A percentile compares a stretch with the other conserved stretches of the same genome.
These are phyloP conservation scores for Babesia divergens DNA, from an alignment of 169 alveolate species.

Conservation along the genomic window DNA sequence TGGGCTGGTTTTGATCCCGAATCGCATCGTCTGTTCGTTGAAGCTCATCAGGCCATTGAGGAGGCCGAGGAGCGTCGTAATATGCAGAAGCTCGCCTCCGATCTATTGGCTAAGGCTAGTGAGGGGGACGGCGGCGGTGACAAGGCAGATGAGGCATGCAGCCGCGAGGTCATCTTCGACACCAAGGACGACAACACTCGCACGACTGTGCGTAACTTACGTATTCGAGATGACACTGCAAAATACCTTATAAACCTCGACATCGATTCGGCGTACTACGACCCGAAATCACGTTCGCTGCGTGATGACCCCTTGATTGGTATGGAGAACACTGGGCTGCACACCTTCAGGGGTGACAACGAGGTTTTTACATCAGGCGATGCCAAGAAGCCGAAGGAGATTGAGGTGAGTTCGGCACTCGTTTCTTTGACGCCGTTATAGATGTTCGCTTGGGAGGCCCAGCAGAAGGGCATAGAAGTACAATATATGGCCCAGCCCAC, in stretches of 20 bases:
- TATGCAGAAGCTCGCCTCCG: constrained; percentile 68
- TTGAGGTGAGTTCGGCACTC: constrained; percentile 52
- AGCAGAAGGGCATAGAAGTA: constrained; percentile 79
- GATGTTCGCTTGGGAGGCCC: constrained; percentile 87
- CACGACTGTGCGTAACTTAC: constrained; percentile 83
- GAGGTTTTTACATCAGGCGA: constrained; percentile 78
- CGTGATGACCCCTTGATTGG: constrained; percentile 87
- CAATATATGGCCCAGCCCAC: constrained; percentile 84
- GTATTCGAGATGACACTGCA: constrained; percentile 97
- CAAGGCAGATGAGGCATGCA: neutral
- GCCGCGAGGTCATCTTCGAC: constrained; percentile 35
- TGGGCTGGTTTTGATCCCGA: constrained; percentile 95
- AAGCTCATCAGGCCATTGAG: constrained; percentile 86
- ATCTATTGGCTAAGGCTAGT: constrained; percentile 29
- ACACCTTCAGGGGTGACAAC: constrained; percentile 87
- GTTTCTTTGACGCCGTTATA: neutral
- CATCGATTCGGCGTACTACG: constrained; percentile 92
- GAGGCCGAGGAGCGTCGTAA: constrained; percentile 80
- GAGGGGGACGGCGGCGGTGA: neutral
- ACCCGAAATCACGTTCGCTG: constrained; percentile 94
- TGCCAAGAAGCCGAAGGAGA: constrained; percentile 70
- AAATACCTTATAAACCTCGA: constrained; percentile 92
- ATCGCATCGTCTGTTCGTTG: constrained; percentile 80
- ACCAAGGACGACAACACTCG: constrained; percentile 48
- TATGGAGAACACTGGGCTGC: constrained; percentile 61